Evolutionary conservation across 768 basidiomycete genomes (phyloP), one percentile per base, ranked within the genome.

Genomic region (Kwoniella europaea): DNA sequence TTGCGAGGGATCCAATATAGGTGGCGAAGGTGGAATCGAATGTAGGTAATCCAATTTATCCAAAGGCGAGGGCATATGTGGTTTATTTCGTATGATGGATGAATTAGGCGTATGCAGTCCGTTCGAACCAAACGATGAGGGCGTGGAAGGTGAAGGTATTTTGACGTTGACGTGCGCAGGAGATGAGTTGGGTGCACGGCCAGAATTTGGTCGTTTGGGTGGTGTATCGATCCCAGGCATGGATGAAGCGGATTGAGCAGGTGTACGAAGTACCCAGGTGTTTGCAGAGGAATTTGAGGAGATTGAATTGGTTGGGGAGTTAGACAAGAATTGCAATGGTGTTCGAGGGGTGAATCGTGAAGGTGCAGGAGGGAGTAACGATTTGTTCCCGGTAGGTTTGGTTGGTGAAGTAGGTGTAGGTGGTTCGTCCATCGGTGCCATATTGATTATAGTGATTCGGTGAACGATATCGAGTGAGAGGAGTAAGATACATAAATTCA

Each of bases 1-100:
- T 50, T 73, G 72, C 22, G 59, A 62, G 7, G 77, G 72, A 20
- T 66, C 68, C 10, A 71, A 58, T 53, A 80, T 76, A 15, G 76
- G 77, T 24, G 79, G 79, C 9, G 79, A 80, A 44, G 69, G 55
- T 6, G 79, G 79, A 20, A 78, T 69, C 1, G 71, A 63, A 16
- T 71, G 61, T 1, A 76, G 72, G 53, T 76, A 62, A 41, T 69
- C 65, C 42, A 76, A 53, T 56, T 74, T 71, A 55, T 72, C 73
- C 70, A 77, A 42, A 1, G 71, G 71, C 12, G 76, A 74, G 5
- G 75, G 73, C 52, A 72, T 67, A 43, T 76, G 71, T 2, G 63
- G 68, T 59, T 70, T 63, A 18, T 59, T 67, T 22, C 65, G 66
- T 16, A 64, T 58, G 13, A 62, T 53, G 7, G 71, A 65, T 16